Base-by-base conservation (phyloP, 139 green algal genomes). In the Eudorina sp. region DNA sequence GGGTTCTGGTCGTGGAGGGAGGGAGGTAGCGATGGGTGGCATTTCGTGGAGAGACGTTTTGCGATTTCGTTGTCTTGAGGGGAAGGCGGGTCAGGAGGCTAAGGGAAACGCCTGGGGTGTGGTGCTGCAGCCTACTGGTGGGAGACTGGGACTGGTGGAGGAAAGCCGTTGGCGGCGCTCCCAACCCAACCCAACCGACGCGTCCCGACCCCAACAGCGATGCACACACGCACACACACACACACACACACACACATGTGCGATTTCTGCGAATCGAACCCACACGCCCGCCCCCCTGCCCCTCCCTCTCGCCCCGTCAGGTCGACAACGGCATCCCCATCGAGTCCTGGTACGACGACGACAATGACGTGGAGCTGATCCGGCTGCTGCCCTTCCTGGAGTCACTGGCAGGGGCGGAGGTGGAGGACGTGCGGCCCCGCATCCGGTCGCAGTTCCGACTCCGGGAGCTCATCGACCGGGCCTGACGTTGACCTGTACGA, bases 281-380 rank as follows among this genome's bases (percentile, higher is more conserved):
- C n/a, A n/a, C n/a, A n/a, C n/a, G n/a, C n/a, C 5, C 72, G 3
- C 41, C 19, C 25, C 25, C 72, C 41, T 80, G 27, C 74, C 31
- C 2, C 46, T 14, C 46, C 46, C 74, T 66, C 23, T 5, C 77
- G n/a, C 13, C 38, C 23, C 40, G 0, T 27, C 96, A 98, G 93
- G 88, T 99, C 25, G 95, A 96, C 85, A 99, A 99, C 80, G 97
- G 97, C 87, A 96, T 99, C 36, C 97, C 97, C 76, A 99, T 99
- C 40, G 97, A 99, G 92, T 96, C 89, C 16, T 99, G 97, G 96
- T 98, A 97, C 79, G 97, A 99, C 87, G 97, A 99, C 90, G 85
- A 94, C 19, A 18, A 34, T 0, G 97, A 99, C 86, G 82, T 46
- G 0, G 97, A 98, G 94, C 94, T 99, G 88, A 76, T 96, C 34